phyloP scores from a whole-genome alignment of 164 flowering plant genomes.

The Brasenia schreberi region DNA sequence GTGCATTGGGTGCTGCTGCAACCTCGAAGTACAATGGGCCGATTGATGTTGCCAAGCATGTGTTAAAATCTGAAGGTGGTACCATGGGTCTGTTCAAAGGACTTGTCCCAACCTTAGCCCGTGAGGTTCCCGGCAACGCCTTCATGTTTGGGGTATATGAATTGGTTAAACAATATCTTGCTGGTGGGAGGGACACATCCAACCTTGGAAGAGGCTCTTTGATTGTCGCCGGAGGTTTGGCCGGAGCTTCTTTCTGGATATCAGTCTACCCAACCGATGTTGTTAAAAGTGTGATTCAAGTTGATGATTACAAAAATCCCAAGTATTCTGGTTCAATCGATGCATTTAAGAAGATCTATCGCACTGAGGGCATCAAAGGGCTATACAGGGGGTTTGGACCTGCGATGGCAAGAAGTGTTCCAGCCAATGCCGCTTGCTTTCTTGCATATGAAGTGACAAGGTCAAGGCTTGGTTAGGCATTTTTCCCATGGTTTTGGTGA shows the following conservation, averaged over 20 bases:
- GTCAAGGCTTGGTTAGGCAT: conserved; percentile 53
- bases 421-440: conserved; percentile 99
- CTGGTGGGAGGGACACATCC: conserved; percentile 91
- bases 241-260: conserved; percentile 90
- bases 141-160: conserved; percentile 90
- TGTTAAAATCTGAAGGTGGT: conserved; percentile 73
- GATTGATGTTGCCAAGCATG: conserved; percentile 87
- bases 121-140: conserved; percentile 98
- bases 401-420: conserved; percentile 94
- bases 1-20: conserved; percentile 44
- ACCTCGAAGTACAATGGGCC: conserved; percentile 84
- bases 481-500: background rate
- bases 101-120: conserved; percentile 74
- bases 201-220: conserved; percentile 65
- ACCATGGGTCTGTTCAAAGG: conserved; percentile 77
- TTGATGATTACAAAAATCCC: conserved; percentile 79
- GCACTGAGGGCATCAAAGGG: conserved; percentile 70
- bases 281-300: conserved; percentile 84
- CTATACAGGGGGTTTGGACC: conserved; percentile 92
- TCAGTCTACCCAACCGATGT: conserved; percentile 90
- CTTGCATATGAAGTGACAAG: conserved; percentile 85
- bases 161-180: conserved; percentile 50
- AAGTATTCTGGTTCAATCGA: conserved; percentile 76
- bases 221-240: conserved; percentile 80
- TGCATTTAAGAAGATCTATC: conserved; percentile 62